A percentile compares a stretch with the other conserved stretches of the same genome.
Conservation (phyloP, 768 basidiomycete species). For the Cystofilobasidium bisporidii region DNA sequence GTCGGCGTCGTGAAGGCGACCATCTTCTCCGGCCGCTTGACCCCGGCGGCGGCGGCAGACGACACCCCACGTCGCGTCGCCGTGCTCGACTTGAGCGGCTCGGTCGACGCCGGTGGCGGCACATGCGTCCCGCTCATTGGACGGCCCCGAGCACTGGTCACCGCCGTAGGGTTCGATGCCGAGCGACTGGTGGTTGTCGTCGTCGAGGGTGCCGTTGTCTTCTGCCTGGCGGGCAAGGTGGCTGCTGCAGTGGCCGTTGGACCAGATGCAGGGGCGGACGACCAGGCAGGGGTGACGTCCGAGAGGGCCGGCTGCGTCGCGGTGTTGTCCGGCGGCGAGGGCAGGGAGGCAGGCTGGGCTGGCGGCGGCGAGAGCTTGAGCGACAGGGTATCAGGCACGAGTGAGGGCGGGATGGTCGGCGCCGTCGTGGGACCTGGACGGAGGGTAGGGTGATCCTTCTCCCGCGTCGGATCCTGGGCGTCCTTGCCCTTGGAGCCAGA, state of each 20-base stretch:
- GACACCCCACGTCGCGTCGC: background rate
- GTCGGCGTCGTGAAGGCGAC: conserved; percentile 71
- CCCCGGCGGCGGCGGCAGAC: background rate
- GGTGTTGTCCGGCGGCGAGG: background rate
- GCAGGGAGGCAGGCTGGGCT: background rate
- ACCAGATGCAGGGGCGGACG: too few species aligned
- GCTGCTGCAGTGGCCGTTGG: background rate
- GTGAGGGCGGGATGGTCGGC: conserved; percentile 10
- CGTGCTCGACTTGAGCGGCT: background rate
- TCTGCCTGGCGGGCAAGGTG: background rate
- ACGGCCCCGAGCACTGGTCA: too few species aligned
- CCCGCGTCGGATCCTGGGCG: background rate
- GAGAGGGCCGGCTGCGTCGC: background rate
- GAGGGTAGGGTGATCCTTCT: background rate
- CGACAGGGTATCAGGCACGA: background rate
- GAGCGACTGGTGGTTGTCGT: too few species aligned
- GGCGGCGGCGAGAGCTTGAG: background rate
- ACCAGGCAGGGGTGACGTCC: too few species aligned
- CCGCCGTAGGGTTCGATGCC: too few species aligned
- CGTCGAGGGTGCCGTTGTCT: too few species aligned
- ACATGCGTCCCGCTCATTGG: background rate
- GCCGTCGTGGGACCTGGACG: background rate
- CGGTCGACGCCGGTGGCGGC: background rate
- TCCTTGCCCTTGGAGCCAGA: background rate
- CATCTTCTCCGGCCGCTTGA: conserved; percentile 48